A percentile compares a stretch with the other conserved stretches of the same genome.
These are phyloP conservation scores for Phytophthora sp. DNA, from an alignment of 352 stramenopile genomes.

Conservation along the genomic window DNA sequence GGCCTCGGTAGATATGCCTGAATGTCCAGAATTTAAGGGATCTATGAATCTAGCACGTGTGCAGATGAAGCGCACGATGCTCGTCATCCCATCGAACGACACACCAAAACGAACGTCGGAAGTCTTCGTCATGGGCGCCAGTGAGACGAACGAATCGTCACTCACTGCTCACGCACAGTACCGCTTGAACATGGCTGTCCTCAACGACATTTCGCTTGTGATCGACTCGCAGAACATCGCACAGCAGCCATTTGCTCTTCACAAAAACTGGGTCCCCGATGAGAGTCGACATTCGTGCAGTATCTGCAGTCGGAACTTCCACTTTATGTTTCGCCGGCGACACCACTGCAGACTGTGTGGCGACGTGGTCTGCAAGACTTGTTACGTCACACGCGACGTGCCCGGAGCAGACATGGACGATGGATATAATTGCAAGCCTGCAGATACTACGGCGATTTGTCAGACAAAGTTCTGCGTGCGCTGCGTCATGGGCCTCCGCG, in stretches of 20 bases:
- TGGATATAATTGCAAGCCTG: constrained; percentile 7
- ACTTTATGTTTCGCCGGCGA: constrained; percentile 41
- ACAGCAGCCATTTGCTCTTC: constrained; percentile 37
- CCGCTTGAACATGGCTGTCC: constrained; percentile 51
- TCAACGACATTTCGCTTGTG: constrained; percentile 61
- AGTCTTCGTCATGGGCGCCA: constrained; percentile 53
- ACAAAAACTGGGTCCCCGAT: constrained; percentile 50
- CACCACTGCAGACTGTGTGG: constrained; percentile 64
- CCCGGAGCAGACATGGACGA: constrained; percentile 25
- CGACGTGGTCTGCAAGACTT: constrained; percentile 59
- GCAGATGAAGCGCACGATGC: constrained; percentile 55
- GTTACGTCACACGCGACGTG: constrained; percentile 49
- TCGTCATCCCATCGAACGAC: constrained; percentile 40
- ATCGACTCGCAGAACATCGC: constrained; percentile 63
- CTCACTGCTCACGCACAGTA: constrained; percentile 48
- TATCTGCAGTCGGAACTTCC: constrained; percentile 41
- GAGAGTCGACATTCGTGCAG: constrained; percentile 31
- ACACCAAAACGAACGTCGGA: constrained; percentile 42
- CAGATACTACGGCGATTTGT: constrained; percentile 25
- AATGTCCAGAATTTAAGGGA: constrained; percentile 45
- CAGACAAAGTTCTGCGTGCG: constrained; percentile 65
- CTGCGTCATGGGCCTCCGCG: constrained; percentile 52
- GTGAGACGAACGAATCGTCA: constrained; percentile 41
- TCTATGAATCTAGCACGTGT: constrained; percentile 46
- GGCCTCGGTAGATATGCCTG: constrained; percentile 50